Base-by-base conservation (phyloP, 2,329 filamentous ascomycete species). In the Cryphonectria radicalis region DNA sequence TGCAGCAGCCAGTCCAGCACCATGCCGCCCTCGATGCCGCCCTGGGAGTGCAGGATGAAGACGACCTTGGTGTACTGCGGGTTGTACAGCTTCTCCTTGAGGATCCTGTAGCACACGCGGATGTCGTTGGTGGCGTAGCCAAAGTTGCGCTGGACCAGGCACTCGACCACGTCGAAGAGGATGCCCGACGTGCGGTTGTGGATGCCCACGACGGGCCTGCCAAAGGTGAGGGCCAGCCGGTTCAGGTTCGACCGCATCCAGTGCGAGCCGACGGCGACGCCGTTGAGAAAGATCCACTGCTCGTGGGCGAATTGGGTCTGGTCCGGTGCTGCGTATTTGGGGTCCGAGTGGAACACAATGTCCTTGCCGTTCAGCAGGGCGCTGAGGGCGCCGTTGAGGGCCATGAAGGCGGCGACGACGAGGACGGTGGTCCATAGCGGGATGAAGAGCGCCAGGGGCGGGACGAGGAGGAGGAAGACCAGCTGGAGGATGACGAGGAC, bases 221-320 rank as follows among this genome's bases (percentile, higher is more conserved):
- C 88, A 78, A 95, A 95, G 0, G 91, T 94, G 63, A 90, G 80
- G 0, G 92, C 89, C 5, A 95, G 82, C 1, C 91, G 87, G 78
- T 95, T 88, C 72, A 95, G 82, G 75, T 93, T 94, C 73, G 83
- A 87, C 79, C 91, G 88, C 75, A 93, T 83, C 90, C 92, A 93
- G 76, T 90, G 87, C 68, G 88, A 82, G 3, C 87, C 87, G 46
- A 86, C 86, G 13, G 86, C 88, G 40, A 94, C 89, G 0, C 93
- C 93, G 76, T 95, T 95, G 67, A 95, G 80, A 77, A 92, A 95
- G n/a, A 95, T 85, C 93, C 93, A 95, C 76, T 90, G 87, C 80
- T 95, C 92, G 67, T 89, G 84, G 22, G 69, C 72, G 64, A 71
- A 73, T 40, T 59, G 64, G 14, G 83, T 82, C 77, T 89, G 85